Conservation (phyloP, 2,329 filamentous ascomycete species). For the Fusarium acutatum region DNA sequence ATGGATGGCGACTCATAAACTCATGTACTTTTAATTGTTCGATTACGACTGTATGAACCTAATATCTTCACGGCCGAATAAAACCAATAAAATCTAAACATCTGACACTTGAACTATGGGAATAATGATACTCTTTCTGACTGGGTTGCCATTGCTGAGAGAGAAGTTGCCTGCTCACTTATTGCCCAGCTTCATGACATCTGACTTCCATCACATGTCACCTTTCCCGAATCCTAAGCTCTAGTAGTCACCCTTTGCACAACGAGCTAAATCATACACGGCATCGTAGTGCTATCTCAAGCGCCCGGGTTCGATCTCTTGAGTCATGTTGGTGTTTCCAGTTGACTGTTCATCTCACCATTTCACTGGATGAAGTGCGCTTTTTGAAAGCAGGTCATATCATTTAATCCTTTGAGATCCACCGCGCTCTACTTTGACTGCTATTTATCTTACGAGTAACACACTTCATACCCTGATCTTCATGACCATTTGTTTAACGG, state of each 20-base stretch:
- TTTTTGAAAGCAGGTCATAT: not conserved
- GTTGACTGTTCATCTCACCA: not conserved
- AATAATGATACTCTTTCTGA: not conserved
- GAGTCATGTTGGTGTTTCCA: not conserved
- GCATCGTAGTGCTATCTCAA: not conserved
- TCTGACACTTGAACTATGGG: not conserved
- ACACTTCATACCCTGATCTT: not conserved
- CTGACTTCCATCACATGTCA: fast-evolving
- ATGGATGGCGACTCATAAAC: not conserved
- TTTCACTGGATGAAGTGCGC: not conserved
- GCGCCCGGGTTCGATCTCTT: not conserved
- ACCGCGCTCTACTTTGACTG: not conserved
- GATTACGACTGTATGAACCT: conserved; percentile 6
- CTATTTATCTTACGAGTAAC: not conserved
- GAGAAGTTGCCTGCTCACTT: not conserved
- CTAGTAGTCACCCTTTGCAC: fast-evolving
- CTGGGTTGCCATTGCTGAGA: fast-evolving
- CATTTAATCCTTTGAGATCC: not conserved
- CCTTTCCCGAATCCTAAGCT: fast-evolving
- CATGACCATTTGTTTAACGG: not conserved
- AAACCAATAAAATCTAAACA: not conserved
- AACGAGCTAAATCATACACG: fast-evolving
- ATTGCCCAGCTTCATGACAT: not conserved
- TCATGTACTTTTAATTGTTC: not conserved
- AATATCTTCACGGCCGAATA: conserved; percentile 9